Evolutionary conservation across 345 rosid species (phyloP).

Genomic region (Lepidium aucheri): DNA sequence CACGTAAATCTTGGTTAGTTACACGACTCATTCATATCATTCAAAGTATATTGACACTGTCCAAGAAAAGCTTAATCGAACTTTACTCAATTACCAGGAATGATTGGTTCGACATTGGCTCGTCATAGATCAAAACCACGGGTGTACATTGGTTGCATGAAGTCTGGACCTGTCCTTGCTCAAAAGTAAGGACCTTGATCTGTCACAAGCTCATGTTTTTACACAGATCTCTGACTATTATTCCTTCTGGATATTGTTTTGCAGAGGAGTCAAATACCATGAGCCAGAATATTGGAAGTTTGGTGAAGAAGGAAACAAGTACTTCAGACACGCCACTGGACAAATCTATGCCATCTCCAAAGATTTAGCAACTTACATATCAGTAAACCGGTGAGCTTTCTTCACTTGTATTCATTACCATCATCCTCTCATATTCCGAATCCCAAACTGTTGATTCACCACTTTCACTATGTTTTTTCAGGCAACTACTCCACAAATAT

Average conservation of each 20-base stretch:
- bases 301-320: conserved; percentile 89
- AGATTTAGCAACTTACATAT: conserved; percentile 85
- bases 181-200: conserved; percentile 45
- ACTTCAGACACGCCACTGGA: conserved; percentile 91
- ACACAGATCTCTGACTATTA: not conserved
- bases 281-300: conserved; percentile 94
- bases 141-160: conserved; percentile 92
- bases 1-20: conserved; percentile 94
- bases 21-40: not conserved
- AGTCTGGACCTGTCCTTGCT: conserved; percentile 83
- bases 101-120: conserved; percentile 46
- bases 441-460: not conserved
- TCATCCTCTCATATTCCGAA: not conserved
- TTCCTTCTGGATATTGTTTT: not conserved
- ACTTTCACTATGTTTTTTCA: not conserved
- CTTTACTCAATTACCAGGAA: conserved; percentile 37
- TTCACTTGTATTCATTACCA: not conserved
- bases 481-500: conserved; percentile 69
- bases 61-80: not conserved
- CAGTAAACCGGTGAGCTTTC: conserved; percentile 49
- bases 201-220: not conserved
- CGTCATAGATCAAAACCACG: conserved; percentile 52
- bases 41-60: not conserved
- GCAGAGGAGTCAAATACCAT: conserved; percentile 75
- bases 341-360: conserved; percentile 82